Base-by-base conservation (phyloP, 768 basidiomycete species). In the Boletales sp. region DNA sequence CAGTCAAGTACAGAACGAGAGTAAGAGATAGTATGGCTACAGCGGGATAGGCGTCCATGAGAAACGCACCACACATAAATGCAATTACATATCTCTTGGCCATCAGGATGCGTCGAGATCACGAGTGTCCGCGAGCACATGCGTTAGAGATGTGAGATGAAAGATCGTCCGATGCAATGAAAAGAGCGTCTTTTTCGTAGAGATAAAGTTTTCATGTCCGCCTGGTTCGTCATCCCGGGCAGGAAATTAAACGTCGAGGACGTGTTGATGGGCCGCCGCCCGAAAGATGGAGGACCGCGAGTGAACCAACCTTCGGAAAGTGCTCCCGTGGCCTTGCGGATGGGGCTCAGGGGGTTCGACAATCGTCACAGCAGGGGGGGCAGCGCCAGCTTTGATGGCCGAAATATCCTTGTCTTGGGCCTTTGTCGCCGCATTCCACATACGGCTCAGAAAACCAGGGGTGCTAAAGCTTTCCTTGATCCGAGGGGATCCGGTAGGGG, bases 351-450 rank as follows among this genome's bases (percentile, higher is more conserved):
- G 48, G 32, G 62, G 56, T 34, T 69, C 71, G 28, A 64, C 58
- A 33, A 59, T 57, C 32, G 58, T 64, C 42, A 64, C 57, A 4
- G 57, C 45, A 31, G 54, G 51, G 25, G 57, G 57, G 2, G 28
- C 54, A 12, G 38, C 35, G 14, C 55, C 53, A 21, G 44, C 31
- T 32, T 55, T 65, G 5, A 38, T 37, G 28, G 35, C 17, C 8
- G 49, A 38, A 43, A 38, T 50, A 10, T 67, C 61, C 59, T 57
- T 67, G 50, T 74, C 68, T 38, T 62, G 66, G 3, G 54, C 56
- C 61, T 77, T 76, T 21, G 69, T 78, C 44, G 83, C 82, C 11
- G 79, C 82, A 33, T 78, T 86, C 82, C 86, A 87, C 83, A 88
- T 86, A 28, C 86, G 76, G 57, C 82, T 86, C 43, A 87, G 71